Evolutionary conservation across 305 asterid genomes (phyloP), one percentile per base, ranked within the genome.

Genomic region (Ajuga reptans): DNA sequence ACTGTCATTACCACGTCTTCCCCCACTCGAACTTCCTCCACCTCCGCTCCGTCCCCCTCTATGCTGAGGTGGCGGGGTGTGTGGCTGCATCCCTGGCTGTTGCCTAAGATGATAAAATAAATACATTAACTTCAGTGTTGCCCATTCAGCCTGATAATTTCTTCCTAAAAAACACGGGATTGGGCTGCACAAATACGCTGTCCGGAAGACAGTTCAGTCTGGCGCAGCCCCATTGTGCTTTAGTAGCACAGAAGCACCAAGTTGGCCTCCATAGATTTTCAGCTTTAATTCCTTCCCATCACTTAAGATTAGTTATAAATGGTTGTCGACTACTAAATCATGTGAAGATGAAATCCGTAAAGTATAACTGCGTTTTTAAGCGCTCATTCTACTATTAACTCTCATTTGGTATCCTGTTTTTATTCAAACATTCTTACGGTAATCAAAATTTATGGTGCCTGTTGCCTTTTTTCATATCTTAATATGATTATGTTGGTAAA

Each of bases 11-110:
- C 89, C 82, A 59, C 88, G 89, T 64, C 94, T 83, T 60, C 95
- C 95, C 3, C 88, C 91, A 49, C 89, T 82, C 10, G 91, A 84
- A 61, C 85, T 67, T 42, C 92, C 87, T 10, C 89, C 80, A 2
- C 87, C 84, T 49, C 78, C 21, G 71, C 78, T 41, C 12, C 84
- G 79, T 49, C 90, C 93, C 3, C 94, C 94, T 80, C 96, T 83
- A 29, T 85, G 95, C 17, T 71, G 77, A 34, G 89, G 84, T 34
- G 84, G 87, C 11, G 80, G 86, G 7, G 87, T 72, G 66, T 78
- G 89, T 46, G 82, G 78, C 72, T 86, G 92, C 66, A 82, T 59
- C 36, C 91, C 95, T 9, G 97, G 95, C 79, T 92, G 98, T 86
- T 90, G 98, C 85, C 98, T 92, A 64, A 60, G 16, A 4, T 5